A percentile compares a stretch with the other conserved stretches of the same genome.
Conservation (phyloP, 1,139 yeast genomes). For the Arxiozyma telluris region DNA sequence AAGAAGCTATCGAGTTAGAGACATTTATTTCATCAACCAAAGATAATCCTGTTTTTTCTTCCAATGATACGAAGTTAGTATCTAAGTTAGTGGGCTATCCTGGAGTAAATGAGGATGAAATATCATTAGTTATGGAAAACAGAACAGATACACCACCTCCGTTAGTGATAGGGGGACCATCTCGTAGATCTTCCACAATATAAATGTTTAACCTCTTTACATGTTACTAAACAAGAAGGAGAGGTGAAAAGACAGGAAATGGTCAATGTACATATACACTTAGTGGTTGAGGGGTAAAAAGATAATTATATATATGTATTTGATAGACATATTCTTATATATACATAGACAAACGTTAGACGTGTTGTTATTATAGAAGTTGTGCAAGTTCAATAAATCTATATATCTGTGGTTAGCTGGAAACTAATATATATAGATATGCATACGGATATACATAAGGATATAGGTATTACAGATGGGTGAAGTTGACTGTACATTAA, state of each 20-base stretch:
- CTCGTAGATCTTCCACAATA: slow-evolving; percentile 4
- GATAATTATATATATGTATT: too few species aligned
- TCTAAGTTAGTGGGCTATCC: neutral
- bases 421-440: too few species aligned
- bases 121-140: slow-evolving; percentile 3
- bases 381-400: too few species aligned
- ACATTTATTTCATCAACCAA: slow-evolving; percentile 1
- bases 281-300: too few species aligned
- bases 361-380: neutral
- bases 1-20: slow-evolving; percentile 5
- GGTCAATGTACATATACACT: neutral
- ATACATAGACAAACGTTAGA: neutral
- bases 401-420: neutral
- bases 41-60: neutral
- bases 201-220: neutral
- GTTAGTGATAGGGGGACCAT: neutral
- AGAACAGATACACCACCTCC: slow-evolving; percentile 6
- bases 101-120: neutral
- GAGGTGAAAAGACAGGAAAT: too few species aligned
- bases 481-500: too few species aligned
- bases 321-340: neutral
- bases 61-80: neutral
- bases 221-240: neutral
- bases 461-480: too few species aligned
- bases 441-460: too few species aligned